phyloP scores from a whole-genome alignment of 2,329 filamentous ascomycete genomes.

The Lojkania enalia region DNA sequence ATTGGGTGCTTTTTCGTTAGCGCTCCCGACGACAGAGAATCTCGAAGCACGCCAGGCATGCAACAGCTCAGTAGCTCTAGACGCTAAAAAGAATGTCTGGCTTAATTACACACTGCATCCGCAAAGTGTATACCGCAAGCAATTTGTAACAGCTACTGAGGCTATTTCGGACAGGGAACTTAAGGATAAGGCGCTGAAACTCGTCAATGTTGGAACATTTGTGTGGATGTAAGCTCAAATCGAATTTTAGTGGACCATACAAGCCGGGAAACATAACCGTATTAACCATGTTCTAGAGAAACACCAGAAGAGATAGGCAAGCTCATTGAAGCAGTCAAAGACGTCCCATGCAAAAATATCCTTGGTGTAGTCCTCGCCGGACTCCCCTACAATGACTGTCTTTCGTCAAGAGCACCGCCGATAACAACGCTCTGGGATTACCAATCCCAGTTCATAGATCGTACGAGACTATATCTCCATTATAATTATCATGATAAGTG shows the following conservation, averaged over 20 bases:
- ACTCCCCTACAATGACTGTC: slow-evolving; percentile 62
- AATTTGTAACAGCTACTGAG: slow-evolving; percentile 58
- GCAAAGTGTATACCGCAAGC: slow-evolving; percentile 53
- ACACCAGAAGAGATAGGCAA: slow-evolving; percentile 51
- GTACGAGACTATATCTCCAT: neutral
- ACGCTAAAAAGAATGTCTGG: slow-evolving; percentile 13
- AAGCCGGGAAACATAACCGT: neutral
- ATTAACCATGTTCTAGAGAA: slow-evolving; percentile 43
- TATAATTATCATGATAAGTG: neutral
- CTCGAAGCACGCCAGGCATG: slow-evolving; percentile 1
- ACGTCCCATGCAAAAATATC: slow-evolving; percentile 49
- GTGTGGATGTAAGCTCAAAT: slow-evolving; percentile 48
- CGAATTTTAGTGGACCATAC: neutral
- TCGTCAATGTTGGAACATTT: slow-evolving; percentile 53
- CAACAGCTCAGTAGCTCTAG: slow-evolving; percentile 4
- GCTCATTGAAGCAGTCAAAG: slow-evolving; percentile 51
- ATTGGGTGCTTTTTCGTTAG: neutral
- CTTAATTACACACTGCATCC: slow-evolving; percentile 46
- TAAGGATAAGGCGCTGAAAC: slow-evolving; percentile 49
- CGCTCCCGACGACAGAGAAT: neutral
- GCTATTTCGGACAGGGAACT: slow-evolving; percentile 53
- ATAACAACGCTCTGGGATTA: slow-evolving; percentile 53
- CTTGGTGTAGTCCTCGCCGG: slow-evolving; percentile 63
- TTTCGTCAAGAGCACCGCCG: slow-evolving; percentile 61
- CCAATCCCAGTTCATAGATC: slow-evolving; percentile 53